Percentiles rank a stretch among this genome's conserved stretches.
Conservation (phyloP, 371 early-diverging fungal species). For the Homolaphlyctis polyrhiza region DNA sequence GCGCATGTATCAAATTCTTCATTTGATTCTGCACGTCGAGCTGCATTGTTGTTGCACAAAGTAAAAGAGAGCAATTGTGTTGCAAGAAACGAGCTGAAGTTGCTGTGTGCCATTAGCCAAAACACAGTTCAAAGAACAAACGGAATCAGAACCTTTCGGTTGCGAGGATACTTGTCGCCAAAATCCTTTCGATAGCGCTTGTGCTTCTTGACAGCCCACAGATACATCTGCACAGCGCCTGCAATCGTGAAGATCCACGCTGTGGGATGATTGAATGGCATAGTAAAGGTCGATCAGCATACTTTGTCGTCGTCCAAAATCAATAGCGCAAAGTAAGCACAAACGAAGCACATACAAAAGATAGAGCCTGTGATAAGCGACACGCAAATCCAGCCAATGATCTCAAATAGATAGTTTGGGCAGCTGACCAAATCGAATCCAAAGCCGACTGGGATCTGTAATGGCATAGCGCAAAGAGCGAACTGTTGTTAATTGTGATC, state of each 20-base stretch:
- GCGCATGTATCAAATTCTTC: too few species aligned
- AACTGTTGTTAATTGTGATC: too few species aligned
- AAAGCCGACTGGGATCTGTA: conserved; percentile 84
- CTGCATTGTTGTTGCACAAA: too few species aligned
- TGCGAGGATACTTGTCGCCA: conserved; percentile 77
- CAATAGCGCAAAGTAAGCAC: not conserved
- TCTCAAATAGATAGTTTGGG: conserved; percentile 93
- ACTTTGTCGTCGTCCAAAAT: too few species aligned
- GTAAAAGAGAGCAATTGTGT: too few species aligned
- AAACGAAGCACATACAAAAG: conserved; percentile 44
- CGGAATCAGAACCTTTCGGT: conserved; percentile 88
- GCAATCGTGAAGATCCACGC: conserved; percentile 75
- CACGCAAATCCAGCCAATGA: conserved; percentile 76
- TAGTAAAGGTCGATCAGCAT: too few species aligned
- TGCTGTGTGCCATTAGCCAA: not conserved
- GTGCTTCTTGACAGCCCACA: conserved; percentile 98
- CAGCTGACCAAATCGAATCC: conserved; percentile 84
- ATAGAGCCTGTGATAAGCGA: conserved; percentile 70
- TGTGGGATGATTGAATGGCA: conserved; percentile 20
- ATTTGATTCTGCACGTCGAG: too few species aligned
- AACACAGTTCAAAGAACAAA: conserved; percentile 54
- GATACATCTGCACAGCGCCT: conserved; percentile 83
- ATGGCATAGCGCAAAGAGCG: not conserved
- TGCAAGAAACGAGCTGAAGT: not conserved
- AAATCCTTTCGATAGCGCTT: conserved; percentile 87